phyloP scores from a whole-genome alignment of 1,284 basidiomycete species.

The Trichosporon sp. region DNA sequence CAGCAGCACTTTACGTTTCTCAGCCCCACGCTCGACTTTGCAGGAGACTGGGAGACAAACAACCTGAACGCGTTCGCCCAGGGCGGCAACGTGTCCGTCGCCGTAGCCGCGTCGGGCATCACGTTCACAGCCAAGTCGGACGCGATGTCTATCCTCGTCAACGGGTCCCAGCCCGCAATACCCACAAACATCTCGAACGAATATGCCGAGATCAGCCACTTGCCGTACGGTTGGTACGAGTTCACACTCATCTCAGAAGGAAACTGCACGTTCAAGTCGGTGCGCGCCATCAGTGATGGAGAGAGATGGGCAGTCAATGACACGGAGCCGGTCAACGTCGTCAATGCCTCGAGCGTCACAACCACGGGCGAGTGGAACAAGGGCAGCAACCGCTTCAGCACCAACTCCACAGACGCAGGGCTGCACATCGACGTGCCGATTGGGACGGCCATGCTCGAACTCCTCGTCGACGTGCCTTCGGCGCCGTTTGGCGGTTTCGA shows the following conservation, averaged over 20 bases:
- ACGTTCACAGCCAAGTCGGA: not conserved
- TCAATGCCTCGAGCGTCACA: not conserved
- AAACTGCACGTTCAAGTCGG: not conserved
- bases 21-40: not conserved
- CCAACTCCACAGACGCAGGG: not conserved
- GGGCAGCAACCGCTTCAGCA: not conserved
- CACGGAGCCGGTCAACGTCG: not conserved
- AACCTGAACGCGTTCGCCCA: not conserved
- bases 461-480: slow-evolving; percentile 2
- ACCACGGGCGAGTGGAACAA: not conserved
- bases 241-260: not conserved
- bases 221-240: not conserved
- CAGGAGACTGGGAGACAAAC: not conserved
- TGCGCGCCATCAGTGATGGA: not conserved
- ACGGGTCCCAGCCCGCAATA: not conserved
- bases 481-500: slow-evolving; percentile 9
- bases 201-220: not conserved
- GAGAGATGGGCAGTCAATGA: not conserved
- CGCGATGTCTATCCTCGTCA: not conserved
- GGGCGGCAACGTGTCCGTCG: not conserved
- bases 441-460: slow-evolving; percentile 12
- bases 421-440: not conserved
- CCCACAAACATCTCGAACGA: not conserved
- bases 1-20: not conserved
- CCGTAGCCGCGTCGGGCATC: not conserved